Conservation (phyloP, 768 basidiomycete species). For the Tremella fuciformis region DNA sequence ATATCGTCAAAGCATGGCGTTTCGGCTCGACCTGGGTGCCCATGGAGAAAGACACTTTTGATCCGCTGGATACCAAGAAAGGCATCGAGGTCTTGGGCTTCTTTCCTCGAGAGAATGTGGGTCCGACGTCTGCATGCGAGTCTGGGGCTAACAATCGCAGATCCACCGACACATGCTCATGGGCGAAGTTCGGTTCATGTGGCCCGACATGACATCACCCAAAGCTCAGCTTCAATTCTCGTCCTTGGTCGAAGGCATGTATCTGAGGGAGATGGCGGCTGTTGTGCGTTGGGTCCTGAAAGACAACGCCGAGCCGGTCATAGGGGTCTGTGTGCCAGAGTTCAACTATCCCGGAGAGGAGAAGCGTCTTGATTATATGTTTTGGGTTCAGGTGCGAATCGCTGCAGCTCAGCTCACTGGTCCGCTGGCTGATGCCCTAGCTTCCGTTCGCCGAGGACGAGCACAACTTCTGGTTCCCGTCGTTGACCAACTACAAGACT, state of each 20-base stretch:
- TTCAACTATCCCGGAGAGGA: conserved; percentile 57
- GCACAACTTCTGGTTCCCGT: conserved; percentile 79
- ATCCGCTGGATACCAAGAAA: conserved; percentile 66
- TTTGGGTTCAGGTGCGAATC: conserved; percentile 71
- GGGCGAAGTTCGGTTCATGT: conserved; percentile 82
- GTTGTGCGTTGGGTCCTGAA: conserved; percentile 77
- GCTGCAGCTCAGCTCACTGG: conserved; percentile 1
- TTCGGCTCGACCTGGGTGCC: conserved; percentile 65
- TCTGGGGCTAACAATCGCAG: conserved; percentile 53
- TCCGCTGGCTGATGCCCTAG: conserved; percentile 53
- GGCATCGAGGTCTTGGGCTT: conserved; percentile 89
- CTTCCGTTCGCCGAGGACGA: conserved; percentile 96
- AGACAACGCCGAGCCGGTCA: conserved; percentile 74
- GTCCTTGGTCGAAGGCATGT: conserved; percentile 80
- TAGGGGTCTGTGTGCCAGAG: conserved; percentile 72
- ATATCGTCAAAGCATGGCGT: conserved; percentile 50
- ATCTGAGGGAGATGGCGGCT: conserved; percentile 63
- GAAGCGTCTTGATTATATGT: conserved; percentile 64
- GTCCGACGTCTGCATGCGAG: conserved; percentile 14
- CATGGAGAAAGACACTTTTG: conserved; percentile 80
- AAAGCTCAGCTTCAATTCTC: conserved; percentile 80
- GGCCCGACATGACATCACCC: conserved; percentile 66
- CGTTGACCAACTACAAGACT: conserved; percentile 68
- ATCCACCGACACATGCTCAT: conserved; percentile 77
- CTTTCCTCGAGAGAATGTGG: conserved; percentile 66